Percentiles rank a stretch among this genome's conserved stretches.
These are phyloP conservation scores for Rosa persica DNA, from an alignment of 306 rosid species.

Conservation along the genomic window DNA sequence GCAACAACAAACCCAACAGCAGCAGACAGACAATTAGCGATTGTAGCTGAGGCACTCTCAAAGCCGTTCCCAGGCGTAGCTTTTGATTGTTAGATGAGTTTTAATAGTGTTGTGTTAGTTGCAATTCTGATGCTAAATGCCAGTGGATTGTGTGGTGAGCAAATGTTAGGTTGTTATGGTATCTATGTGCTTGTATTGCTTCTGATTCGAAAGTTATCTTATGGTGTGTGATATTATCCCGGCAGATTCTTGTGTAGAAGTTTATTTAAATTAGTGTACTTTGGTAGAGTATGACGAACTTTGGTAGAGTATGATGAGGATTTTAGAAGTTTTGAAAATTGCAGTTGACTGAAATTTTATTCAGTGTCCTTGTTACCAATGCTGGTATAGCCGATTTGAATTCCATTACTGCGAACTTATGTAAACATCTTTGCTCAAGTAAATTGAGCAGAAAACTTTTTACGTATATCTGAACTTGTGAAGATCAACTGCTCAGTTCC, in stretches of 20 bases:
- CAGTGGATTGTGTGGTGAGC: slow-evolving; percentile 8
- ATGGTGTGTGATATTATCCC: neutral
- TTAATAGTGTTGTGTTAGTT: slow-evolving; percentile 17
- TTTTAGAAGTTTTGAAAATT: neutral
- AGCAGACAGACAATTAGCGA: slow-evolving; percentile 50
- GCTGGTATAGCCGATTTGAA: neutral
- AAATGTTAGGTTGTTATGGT: slow-evolving; percentile 9
- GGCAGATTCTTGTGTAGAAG: too few relatives aligned
- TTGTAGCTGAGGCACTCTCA: slow-evolving; percentile 9
- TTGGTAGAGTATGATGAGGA: neutral
- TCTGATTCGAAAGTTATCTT: neutral
- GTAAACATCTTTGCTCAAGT: neutral
- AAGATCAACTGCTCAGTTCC: neutral
- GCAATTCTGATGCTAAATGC: neutral
- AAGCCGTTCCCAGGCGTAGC: slow-evolving; percentile 10
- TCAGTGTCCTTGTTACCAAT: neutral
- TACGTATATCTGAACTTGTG: too few relatives aligned
- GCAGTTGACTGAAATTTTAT: neutral
- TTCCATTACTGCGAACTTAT: neutral
- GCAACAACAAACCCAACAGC: slow-evolving; percentile 49
- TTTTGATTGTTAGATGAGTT: slow-evolving; percentile 28
- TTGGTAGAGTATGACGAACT: neutral
- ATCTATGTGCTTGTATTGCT: neutral
- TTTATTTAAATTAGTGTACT: neutral
- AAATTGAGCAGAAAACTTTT: neutral